phyloP scores from a whole-genome alignment of 495 filamentous ascomycete species.

The Trichodelitschia bisporula region DNA sequence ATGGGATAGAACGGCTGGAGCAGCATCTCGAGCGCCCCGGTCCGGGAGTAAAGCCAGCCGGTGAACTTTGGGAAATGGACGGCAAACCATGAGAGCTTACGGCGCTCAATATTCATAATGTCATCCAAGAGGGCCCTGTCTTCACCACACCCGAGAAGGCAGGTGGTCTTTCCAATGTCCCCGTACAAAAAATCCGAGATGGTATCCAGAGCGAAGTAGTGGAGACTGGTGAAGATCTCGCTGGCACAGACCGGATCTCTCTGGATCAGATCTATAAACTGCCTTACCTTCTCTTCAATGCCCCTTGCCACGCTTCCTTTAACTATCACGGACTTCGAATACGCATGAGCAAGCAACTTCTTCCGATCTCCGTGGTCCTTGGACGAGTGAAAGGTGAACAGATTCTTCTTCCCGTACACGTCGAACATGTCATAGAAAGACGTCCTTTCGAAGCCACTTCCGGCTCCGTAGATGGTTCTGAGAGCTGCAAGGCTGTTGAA shows the following conservation, averaged over 20 bases:
- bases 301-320: conserved; percentile 5
- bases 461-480: conserved; percentile 20
- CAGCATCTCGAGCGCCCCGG: conserved; percentile 9
- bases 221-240: conserved; percentile 17
- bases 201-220: conserved; percentile 20
- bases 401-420: conserved; percentile 15
- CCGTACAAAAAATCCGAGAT: conserved; percentile 19
- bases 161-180: conserved; percentile 8
- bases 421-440: conserved; percentile 22
- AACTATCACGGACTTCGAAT: conserved; percentile 17
- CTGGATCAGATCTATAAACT: conserved; percentile 13
- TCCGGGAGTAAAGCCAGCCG: conserved; percentile 14
- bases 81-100: conserved; percentile 16
- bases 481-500: conserved; percentile 9
- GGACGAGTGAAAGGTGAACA: conserved; percentile 15
- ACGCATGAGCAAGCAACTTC: conserved; percentile 18
- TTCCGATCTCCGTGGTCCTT: conserved; percentile 17
- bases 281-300: conserved; percentile 13
- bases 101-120: conserved; percentile 12
- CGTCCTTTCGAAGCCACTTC: conserved; percentile 17
- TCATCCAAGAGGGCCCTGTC: conserved; percentile 15
- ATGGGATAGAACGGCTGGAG: conserved; percentile 12
- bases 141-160: conserved; percentile 5
- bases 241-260: conserved; percentile 4
- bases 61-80: conserved; percentile 15